These are phyloP conservation scores for Candida glaebosa DNA, from an alignment of 805 yeast species.

Conservation along the genomic window DNA sequence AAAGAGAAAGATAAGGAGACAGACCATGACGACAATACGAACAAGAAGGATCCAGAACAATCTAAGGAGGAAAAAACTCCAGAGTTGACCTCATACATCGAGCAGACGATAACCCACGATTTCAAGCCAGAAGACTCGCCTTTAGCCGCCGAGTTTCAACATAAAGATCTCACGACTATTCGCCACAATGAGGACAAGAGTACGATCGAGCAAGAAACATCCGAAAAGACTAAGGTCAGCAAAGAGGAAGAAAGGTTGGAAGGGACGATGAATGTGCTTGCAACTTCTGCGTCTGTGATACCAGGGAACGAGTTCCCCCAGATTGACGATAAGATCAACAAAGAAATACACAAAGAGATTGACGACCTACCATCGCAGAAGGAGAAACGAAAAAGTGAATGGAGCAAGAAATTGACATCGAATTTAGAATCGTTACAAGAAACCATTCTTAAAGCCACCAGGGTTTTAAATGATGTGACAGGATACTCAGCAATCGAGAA, in stretches of 20 bases:
- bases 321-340: slow-evolving; percentile 9
- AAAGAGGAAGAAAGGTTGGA: slow-evolving; percentile 1
- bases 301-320: slow-evolving; percentile 2
- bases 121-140: background rate
- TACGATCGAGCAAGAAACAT: slow-evolving; percentile 2
- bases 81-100: background rate
- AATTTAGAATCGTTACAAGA: slow-evolving; percentile 55
- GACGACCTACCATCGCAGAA: slow-evolving; percentile 44
- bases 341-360: slow-evolving; percentile 14
- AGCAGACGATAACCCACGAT: background rate
- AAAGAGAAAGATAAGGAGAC: background rate
- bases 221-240: background rate
- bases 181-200: background rate
- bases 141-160: background rate
- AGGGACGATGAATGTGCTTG: slow-evolving; percentile 5
- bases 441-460: slow-evolving; percentile 56
- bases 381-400: slow-evolving; percentile 36
- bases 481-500: slow-evolving; percentile 83
- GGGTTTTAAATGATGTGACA: slow-evolving; percentile 82
- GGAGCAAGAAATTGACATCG: slow-evolving; percentile 38
- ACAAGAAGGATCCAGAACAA: background rate
- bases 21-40: background rate
- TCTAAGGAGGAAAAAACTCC: background rate
- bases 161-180: slow-evolving; percentile 2
- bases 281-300: background rate